A percentile compares a stretch with the other conserved stretches of the same genome.
Conservation (phyloP, 2,329 filamentous ascomycete genomes). For the Didymella pomorum region DNA sequence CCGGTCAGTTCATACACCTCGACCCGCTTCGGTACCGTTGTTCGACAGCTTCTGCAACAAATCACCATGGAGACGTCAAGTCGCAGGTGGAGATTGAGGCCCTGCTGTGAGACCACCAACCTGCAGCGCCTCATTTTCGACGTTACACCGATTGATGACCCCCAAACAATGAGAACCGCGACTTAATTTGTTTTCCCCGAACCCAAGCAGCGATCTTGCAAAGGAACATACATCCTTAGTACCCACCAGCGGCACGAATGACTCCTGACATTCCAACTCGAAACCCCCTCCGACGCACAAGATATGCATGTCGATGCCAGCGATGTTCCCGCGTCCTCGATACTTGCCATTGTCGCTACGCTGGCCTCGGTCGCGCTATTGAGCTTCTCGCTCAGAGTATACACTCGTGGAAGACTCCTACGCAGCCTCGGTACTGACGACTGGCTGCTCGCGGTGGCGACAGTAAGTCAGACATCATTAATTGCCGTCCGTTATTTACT, state of each 20-base stretch:
- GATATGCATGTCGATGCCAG: constrained; percentile 35
- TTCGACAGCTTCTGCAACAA: neutral
- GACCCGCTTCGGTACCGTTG: neutral
- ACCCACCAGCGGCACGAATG: constrained; percentile 24
- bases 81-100: constrained; percentile 8
- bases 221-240: neutral
- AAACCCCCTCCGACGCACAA: constrained; percentile 20
- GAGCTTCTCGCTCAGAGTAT: constrained; percentile 53
- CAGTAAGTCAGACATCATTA: constrained; percentile 38
- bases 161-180: constrained; percentile 10
- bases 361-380: constrained; percentile 54
- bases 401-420: constrained; percentile 57
- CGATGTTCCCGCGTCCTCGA: constrained; percentile 23
- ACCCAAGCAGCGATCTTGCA: neutral
- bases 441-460: constrained; percentile 53
- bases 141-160: constrained; percentile 3
- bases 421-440: constrained; percentile 61
- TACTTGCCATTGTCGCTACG: constrained; percentile 52
- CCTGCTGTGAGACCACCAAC: constrained; percentile 14
- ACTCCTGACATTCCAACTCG: constrained; percentile 17
- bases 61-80: constrained; percentile 16
- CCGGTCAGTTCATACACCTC: neutral
- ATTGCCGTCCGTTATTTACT: neutral
- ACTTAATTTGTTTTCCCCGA: constrained; percentile 4
- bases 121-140: constrained; percentile 9